A percentile compares a stretch with the other conserved stretches of the same genome.
Evolutionary conservation across 305 asterid genomes (phyloP).

Genomic region (Euphrasia arctica): DNA sequence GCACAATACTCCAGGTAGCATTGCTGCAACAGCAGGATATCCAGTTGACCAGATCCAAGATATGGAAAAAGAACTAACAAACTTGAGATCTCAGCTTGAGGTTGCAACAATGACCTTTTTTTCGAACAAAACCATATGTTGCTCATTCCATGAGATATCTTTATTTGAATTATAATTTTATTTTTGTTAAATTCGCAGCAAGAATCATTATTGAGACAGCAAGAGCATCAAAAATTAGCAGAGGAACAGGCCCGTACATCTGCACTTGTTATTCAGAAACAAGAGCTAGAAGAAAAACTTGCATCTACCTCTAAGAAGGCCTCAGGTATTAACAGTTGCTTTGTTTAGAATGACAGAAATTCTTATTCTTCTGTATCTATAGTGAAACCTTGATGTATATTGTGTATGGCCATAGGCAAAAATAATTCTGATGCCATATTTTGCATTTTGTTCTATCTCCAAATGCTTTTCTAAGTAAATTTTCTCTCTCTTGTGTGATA

Average conservation of each 20-base stretch:
- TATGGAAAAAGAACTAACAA: constrained; percentile 71
- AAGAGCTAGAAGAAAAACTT: constrained; percentile 83
- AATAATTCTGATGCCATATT: constrained; percentile 6
- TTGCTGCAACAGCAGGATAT: constrained; percentile 42
- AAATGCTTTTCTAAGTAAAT: not conserved
- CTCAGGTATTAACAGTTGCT: constrained; percentile 48
- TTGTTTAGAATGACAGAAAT: constrained; percentile 20
- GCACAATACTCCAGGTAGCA: constrained; percentile 43
- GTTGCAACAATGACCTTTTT: constrained; percentile 26
- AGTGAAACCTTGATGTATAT: constrained; percentile 4
- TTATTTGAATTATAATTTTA: constrained; percentile 22
- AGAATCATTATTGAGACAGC: constrained; percentile 70
- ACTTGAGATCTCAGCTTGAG: constrained; percentile 80
- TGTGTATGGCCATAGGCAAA: not conserved
- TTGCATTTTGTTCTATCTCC: not conserved
- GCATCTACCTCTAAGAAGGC: constrained; percentile 49
- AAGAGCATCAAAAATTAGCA: constrained; percentile 61
- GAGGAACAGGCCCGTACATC: constrained; percentile 72
- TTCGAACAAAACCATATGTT: constrained; percentile 15
- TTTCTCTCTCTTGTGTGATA: constrained; percentile 29
- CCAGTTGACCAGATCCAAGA: constrained; percentile 68
- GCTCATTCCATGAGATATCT: constrained; percentile 12
- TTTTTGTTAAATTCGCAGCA: constrained; percentile 44
- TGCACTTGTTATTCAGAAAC: constrained; percentile 61
- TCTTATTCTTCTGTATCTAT: constrained; percentile 19